Evolutionary conservation across 371 early-diverging fungal genomes (phyloP).

Genomic region (Umbelopsis sp.): DNA sequence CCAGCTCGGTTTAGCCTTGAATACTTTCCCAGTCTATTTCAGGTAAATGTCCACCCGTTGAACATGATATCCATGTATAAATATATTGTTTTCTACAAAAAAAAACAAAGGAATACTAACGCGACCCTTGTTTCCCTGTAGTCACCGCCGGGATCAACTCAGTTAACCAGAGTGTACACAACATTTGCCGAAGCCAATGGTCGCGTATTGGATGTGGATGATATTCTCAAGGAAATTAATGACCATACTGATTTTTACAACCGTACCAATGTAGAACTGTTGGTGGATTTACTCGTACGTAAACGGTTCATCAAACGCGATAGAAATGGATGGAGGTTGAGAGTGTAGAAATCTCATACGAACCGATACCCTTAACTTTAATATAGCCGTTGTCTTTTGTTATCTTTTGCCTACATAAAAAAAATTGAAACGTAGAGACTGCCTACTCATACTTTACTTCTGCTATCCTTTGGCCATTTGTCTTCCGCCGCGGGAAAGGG

Average conservation of each 20-base stretch:
- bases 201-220: slow-evolving; percentile 25
- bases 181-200: slow-evolving; percentile 35
- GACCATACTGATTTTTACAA: not conserved
- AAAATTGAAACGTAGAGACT: too few species aligned
- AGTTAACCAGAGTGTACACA: slow-evolving; percentile 36
- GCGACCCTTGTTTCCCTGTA: not conserved
- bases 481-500: not conserved
- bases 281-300: slow-evolving; percentile 31
- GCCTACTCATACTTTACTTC: too few species aligned
- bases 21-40: slow-evolving; percentile 38
- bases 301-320: slow-evolving; percentile 35
- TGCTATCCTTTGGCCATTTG: too few species aligned
- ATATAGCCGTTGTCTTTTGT: not conserved
- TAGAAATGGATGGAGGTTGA: slow-evolving; percentile 36
- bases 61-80: not conserved
- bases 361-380: not conserved
- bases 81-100: too few species aligned
- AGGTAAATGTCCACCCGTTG: not conserved
- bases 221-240: slow-evolving; percentile 18
- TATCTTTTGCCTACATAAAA: too few species aligned
- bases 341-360: slow-evolving; percentile 13
- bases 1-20: slow-evolving; percentile 37
- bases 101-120: too few species aligned
- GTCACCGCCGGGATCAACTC: slow-evolving; percentile 40
- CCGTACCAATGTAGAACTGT: slow-evolving; percentile 19